Base-by-base conservation (phyloP, 2,329 filamentous ascomycete species). In the Lachnellula occidentalis region DNA sequence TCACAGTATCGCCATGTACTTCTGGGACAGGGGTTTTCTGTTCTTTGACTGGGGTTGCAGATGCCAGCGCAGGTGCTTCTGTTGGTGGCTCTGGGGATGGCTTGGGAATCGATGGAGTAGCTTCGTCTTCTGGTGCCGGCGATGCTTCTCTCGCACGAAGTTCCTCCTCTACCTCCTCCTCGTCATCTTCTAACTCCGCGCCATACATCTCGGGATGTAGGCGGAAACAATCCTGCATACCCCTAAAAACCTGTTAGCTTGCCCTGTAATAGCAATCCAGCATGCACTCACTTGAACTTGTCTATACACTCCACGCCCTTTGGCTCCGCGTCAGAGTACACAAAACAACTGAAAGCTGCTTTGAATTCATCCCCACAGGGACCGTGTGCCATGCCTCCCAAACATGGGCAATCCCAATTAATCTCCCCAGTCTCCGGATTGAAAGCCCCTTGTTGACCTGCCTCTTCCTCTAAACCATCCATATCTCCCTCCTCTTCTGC, bases 371-470 rank as follows among this genome's bases (percentile, higher is more conserved):
- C 90, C 47, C 94, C 94, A 70, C 94, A 99, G 51, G 94, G 94
- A 0, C 94, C 94, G 69, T 96, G 76, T 7, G 94, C 94, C 94
- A 99, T 99, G 51, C 94, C 94, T 48, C 94, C 94, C 34, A 99
- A 77, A 71, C 94, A 99, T 15, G 94, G 94, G 73, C 94, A 99
- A 71, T 97, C 94, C 94, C 94, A 99, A 79, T 99, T 99, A 75
- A 99, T 99, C 80, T 99, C 94, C 64, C 94, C 94, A 9, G 94
- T 99, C 76, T 97, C 94, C 2, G 92, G 91, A 73, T 99, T 95
- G 77, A 97, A 99, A 1, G 94, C 94, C 53, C 90, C 94, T 73
- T 97, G 85, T 69, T 92, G 85, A 58, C 76, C 81, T 5, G 90
- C 91, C 72, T 96, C 91, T 57, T 90, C 83, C 71, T 96, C 87